These are phyloP conservation scores for Fragilaria crotonensis DNA, from an alignment of 108 stramenopile genomes.

Conservation along the genomic window DNA sequence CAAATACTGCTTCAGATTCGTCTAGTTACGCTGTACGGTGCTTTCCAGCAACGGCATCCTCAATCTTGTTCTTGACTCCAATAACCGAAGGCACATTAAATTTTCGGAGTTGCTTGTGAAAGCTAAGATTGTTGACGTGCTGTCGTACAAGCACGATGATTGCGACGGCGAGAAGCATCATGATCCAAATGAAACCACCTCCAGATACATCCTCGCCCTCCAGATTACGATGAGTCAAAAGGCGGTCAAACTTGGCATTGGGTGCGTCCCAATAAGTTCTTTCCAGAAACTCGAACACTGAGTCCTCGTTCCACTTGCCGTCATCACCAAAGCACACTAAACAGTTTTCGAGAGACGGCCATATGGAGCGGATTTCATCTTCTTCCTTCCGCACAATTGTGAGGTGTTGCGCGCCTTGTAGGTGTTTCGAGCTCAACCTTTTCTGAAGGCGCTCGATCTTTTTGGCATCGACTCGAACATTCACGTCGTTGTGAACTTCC, in stretches of 20 bases:
- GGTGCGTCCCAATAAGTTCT: conserved; percentile 28
- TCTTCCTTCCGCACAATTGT: background rate
- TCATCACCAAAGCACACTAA: conserved; percentile 29
- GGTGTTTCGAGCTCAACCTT: background rate
- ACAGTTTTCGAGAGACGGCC: conserved; percentile 29
- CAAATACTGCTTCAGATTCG: no score
- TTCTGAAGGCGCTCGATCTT: background rate
- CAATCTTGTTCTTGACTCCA: background rate
- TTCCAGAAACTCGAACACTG: conserved; percentile 39
- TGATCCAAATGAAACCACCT: background rate
- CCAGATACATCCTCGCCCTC: conserved; percentile 4
- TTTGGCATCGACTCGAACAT: conserved; percentile 47
- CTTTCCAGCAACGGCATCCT: background rate
- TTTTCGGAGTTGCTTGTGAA: background rate
- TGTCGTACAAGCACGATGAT: background rate
- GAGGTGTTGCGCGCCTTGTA: background rate
- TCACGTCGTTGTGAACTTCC: conserved; percentile 81
- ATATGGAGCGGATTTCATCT: conserved; percentile 18
- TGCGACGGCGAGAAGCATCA: background rate
- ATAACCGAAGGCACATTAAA: background rate
- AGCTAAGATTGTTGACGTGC: background rate
- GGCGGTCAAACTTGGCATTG: background rate
- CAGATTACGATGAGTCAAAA: background rate
- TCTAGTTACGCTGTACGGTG: background rate
- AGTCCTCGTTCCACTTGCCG: conserved; percentile 38